Conservation (phyloP, 1,284 basidiomycete genomes). For the Sporisorium reilianum region DNA sequence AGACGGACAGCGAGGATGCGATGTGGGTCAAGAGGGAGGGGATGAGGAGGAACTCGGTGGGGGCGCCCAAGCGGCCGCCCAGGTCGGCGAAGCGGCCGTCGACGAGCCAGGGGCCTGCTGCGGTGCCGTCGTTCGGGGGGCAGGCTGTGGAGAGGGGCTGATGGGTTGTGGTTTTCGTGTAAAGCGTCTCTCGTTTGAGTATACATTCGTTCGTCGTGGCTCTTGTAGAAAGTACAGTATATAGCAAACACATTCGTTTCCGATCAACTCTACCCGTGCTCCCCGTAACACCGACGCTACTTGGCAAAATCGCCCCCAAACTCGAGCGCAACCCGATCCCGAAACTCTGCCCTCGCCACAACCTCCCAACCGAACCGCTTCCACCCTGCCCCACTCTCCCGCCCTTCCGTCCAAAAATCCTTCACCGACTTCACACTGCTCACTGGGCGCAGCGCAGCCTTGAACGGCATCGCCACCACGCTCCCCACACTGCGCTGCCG, state of each 20-base stretch:
- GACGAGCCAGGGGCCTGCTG: constrained; percentile 3
- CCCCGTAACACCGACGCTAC: constrained; percentile 1
- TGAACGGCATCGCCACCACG: background rate
- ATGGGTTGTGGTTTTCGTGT: background rate
- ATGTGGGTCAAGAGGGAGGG: constrained; percentile 22
- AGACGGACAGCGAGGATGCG: constrained; percentile 33
- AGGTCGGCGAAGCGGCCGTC: constrained; percentile 27
- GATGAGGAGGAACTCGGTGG: constrained; percentile 11
- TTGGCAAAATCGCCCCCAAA: constrained; percentile 45
- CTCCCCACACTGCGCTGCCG: background rate
- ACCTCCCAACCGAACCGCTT: constrained; percentile 16
- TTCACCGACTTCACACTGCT: background rate
- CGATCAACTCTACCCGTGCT: background rate
- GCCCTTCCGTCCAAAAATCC: background rate
- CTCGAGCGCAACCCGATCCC: constrained; percentile 43
- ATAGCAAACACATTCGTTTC: background rate
- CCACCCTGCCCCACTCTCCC: constrained; percentile 3
- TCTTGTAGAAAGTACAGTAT: background rate
- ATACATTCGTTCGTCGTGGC: background rate
- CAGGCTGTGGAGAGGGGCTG: no score
- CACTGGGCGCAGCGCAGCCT: constrained; percentile 2
- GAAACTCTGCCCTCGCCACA: constrained; percentile 9
- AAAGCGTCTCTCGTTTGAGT: background rate
- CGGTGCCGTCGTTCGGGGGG: background rate
- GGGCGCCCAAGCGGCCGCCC: constrained; percentile 18